Evolutionary conservation across 1,284 basidiomycete species (phyloP).

Genomic region (Phenoliferia sp.): DNA sequence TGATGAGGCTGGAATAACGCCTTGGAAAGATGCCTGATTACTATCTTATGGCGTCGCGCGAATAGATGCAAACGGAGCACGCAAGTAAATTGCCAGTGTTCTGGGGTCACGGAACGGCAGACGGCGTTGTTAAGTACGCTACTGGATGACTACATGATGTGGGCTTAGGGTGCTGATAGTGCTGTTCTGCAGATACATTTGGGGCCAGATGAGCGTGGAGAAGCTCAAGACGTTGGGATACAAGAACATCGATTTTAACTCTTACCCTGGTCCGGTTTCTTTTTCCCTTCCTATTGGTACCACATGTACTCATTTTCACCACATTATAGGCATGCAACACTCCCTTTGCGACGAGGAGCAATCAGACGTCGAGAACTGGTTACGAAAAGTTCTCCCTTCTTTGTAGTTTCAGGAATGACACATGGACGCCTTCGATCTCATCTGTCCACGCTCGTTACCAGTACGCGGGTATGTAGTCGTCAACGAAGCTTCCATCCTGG

Average conservation of each 20-base stretch:
- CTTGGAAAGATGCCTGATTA: neutral
- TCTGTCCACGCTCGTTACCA: too few relatives aligned
- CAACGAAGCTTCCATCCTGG: too few relatives aligned
- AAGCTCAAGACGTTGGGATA: conserved; percentile 27
- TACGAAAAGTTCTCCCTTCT: neutral
- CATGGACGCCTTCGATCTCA: too few relatives aligned
- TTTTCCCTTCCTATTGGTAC: neutral
- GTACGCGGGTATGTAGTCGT: too few relatives aligned
- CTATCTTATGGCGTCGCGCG: conserved; percentile 3
- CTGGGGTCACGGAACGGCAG: conserved; percentile 78
- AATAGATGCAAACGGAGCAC: conserved; percentile 56
- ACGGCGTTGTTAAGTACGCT: conserved; percentile 58
- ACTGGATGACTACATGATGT: neutral
- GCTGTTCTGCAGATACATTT: conserved; percentile 15
- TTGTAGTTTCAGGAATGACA: neutral
- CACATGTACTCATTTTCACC: neutral
- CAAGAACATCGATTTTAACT: conserved; percentile 30
- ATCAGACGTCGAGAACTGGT: conserved; percentile 15
- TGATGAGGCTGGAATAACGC: neutral
- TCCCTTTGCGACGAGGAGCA: conserved; percentile 22
- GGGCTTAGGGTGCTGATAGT: neutral
- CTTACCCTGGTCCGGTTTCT: conserved; percentile 20
- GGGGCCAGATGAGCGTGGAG: conserved; percentile 31
- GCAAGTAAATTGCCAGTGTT: conserved; percentile 59
- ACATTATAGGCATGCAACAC: conserved; percentile 21